These are phyloP conservation scores for Malus orientalis DNA, from an alignment of 306 rosid genomes.

Conservation along the genomic window DNA sequence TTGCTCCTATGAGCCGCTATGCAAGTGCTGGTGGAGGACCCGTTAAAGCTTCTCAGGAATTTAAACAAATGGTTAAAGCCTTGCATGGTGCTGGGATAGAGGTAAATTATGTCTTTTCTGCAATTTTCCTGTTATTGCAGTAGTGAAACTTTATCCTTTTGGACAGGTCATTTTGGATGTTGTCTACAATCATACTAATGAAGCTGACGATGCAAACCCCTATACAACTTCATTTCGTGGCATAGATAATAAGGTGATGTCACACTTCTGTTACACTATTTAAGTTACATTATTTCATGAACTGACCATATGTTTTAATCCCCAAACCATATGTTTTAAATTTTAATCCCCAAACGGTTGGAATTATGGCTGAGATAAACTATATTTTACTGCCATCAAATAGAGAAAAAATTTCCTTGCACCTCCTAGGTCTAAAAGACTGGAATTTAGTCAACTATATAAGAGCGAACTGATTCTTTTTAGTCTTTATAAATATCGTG, in stretches of 20 bases:
- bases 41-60: conserved; percentile 71
- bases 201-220: conserved; percentile 67
- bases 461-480: background rate
- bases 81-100: conserved; percentile 91
- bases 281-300: background rate
- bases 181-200: conserved; percentile 93
- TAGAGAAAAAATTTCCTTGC: background rate
- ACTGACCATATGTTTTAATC: background rate
- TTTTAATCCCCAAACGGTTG: background rate
- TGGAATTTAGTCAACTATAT: background rate
- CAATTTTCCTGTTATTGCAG: conserved; percentile 4
- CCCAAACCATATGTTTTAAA: background rate
- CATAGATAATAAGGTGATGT: conserved; percentile 83
- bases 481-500: background rate
- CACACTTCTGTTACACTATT: conserved; percentile 1
- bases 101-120: conserved; percentile 35
- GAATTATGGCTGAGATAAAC: background rate
- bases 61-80: conserved; percentile 92
- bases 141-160: conserved; percentile 13
- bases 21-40: conserved; percentile 97
- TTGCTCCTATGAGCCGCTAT: conserved; percentile 97
- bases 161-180: conserved; percentile 91
- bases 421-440: background rate
- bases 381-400: background rate
- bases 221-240: conserved; percentile 93